Conservation (phyloP, 2,329 filamentous ascomycete species). For the Eutypella sp. region DNA sequence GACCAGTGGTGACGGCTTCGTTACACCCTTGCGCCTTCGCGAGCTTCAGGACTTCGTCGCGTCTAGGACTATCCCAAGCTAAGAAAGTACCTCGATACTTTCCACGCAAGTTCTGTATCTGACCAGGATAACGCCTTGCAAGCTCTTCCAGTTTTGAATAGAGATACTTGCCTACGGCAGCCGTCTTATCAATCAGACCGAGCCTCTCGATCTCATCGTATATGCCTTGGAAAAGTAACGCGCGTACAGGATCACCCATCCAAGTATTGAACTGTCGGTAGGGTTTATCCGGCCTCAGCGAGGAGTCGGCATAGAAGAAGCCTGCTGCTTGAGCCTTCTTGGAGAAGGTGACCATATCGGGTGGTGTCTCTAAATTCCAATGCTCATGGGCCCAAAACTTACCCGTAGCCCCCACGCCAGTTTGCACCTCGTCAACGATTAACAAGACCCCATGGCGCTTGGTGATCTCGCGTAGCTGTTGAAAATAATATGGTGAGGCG, state of each 20-base stretch:
- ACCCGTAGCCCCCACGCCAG: constrained; percentile 84
- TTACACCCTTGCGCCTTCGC: constrained; percentile 65
- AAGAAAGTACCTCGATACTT: constrained; percentile 89
- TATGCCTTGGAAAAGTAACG: constrained; percentile 83
- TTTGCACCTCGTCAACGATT: constrained; percentile 94
- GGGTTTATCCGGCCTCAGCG: constrained; percentile 81
- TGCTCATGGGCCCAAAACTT: constrained; percentile 97
- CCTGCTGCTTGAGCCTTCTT: constrained; percentile 94
- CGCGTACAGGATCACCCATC: constrained; percentile 88
- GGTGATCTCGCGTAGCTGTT: constrained; percentile 73
- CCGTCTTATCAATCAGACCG: constrained; percentile 73
- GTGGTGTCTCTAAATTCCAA: constrained; percentile 75
- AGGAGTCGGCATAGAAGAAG: constrained; percentile 82
- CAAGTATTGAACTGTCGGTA: constrained; percentile 97
- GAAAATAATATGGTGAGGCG: constrained; percentile 83
- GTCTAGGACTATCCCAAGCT: constrained; percentile 77
- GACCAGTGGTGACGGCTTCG: background rate
- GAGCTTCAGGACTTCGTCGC: constrained; percentile 73
- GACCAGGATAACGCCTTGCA: constrained; percentile 63
- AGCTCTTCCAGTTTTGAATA: constrained; percentile 65
- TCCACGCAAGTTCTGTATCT: constrained; percentile 79
- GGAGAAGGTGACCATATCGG: constrained; percentile 91
- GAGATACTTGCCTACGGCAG: constrained; percentile 72
- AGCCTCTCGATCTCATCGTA: constrained; percentile 73
- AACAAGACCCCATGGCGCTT: constrained; percentile 72